phyloP scores from a whole-genome alignment of 345 rosid genomes.

The Eucalyptus erythrocorys region DNA sequence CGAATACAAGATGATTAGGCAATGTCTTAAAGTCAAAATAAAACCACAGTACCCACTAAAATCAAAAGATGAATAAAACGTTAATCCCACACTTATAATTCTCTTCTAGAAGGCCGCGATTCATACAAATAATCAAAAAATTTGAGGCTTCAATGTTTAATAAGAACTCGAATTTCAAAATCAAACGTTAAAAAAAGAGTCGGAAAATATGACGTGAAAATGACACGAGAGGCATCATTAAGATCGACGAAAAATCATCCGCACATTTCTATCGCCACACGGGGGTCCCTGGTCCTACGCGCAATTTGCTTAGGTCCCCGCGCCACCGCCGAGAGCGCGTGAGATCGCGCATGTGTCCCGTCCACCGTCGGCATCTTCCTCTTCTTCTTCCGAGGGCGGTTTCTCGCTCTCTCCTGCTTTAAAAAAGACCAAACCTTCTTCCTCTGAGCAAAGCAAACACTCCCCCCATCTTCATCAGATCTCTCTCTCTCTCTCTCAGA shows the following conservation, averaged over 20 bases:
- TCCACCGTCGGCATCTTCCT: neutral
- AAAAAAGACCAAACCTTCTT: neutral
- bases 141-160: neutral
- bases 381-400: neutral
- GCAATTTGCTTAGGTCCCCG: neutral
- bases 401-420: neutral
- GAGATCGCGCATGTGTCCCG: neutral
- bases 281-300: neutral
- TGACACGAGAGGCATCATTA: neutral
- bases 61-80: neutral
- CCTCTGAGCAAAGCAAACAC: neutral
- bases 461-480: neutral
- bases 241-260: neutral
- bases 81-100: neutral
- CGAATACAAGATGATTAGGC: too few species aligned
- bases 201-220: neutral
- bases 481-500: neutral
- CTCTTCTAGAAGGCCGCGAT: neutral
- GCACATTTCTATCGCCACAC: neutral
- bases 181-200: neutral
- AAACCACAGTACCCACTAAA: rapidly evolving
- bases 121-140: neutral
- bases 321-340: neutral
- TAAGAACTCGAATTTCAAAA: neutral
- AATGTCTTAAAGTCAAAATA: too few species aligned